Evolutionary conservation across 2,329 filamentous ascomycete genomes (phyloP).

Genomic region (Lojkania enalia): DNA sequence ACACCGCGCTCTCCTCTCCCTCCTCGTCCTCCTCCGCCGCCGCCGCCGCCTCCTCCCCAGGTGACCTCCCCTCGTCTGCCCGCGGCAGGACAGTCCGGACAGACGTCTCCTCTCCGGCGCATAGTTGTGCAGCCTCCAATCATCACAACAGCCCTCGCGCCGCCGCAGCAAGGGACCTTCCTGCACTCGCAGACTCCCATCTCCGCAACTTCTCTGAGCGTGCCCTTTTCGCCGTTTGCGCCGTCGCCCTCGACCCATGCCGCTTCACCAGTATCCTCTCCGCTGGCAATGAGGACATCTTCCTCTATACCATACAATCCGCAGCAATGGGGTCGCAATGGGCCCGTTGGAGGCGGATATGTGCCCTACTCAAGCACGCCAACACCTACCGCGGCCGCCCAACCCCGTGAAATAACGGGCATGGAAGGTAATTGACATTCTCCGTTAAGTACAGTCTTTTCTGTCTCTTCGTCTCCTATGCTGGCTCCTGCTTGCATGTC

Average conservation of each 20-base stretch:
- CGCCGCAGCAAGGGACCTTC: constrained; percentile 35
- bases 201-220: constrained; percentile 42
- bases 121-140: constrained; percentile 47
- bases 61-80: constrained; percentile 13
- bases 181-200: constrained; percentile 46
- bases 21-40: constrained; percentile 28
- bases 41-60: constrained; percentile 24
- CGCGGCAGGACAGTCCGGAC: constrained; percentile 18
- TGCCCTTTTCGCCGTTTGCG: constrained; percentile 44
- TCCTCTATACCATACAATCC: constrained; percentile 51
- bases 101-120: constrained; percentile 38
- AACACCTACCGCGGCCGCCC: constrained; percentile 28
- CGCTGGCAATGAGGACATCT: constrained; percentile 42
- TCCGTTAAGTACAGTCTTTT: background rate
- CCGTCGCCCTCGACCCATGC: constrained; percentile 38
- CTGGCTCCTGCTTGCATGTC: constrained; percentile 5
- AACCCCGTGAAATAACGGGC: constrained; percentile 48
- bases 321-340: constrained; percentile 52
- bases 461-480: background rate
- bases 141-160: constrained; percentile 46
- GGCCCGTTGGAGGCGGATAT: constrained; percentile 43
- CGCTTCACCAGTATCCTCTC: constrained; percentile 35
- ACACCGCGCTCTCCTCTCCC: constrained; percentile 26
- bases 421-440: constrained; percentile 52
- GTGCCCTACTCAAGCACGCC: constrained; percentile 39